phyloP scores from a whole-genome alignment of 73 alveolate genomes.

The Paramecium octaurelia region DNA sequence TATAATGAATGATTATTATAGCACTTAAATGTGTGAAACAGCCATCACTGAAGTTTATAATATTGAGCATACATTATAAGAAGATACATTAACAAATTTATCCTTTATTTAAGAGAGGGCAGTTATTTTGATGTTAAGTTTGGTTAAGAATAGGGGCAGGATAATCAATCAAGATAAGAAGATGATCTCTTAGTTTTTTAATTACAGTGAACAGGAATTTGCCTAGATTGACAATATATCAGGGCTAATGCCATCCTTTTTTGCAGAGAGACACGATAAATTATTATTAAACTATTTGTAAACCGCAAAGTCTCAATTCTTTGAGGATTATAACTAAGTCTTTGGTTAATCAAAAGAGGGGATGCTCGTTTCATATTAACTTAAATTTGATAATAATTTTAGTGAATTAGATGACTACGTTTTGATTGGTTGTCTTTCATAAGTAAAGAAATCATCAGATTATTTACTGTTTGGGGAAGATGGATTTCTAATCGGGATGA shows the following conservation, averaged over 20 bases:
- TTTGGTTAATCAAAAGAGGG: conserved; percentile 7
- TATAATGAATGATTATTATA: conserved; percentile 1
- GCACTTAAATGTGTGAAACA: neutral
- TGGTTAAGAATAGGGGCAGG: conserved; percentile 17
- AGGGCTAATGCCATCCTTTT: neutral
- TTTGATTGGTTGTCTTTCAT: neutral
- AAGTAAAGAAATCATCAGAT: neutral
- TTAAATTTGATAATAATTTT: conserved; percentile 36
- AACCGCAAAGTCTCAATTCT: neutral
- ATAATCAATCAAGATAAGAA: neutral
- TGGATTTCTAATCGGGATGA: conserved; percentile 10
- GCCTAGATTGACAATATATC: neutral
- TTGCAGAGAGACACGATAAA: conserved; percentile 5
- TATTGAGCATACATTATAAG: neutral
- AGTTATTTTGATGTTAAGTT: neutral
- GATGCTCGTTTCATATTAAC: neutral
- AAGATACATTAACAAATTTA: neutral
- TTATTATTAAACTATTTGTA: neutral
- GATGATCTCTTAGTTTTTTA: neutral
- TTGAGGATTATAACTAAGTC: neutral
- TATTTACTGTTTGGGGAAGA: neutral
- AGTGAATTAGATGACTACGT: neutral
- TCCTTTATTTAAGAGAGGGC: neutral
- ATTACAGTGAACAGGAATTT: neutral
- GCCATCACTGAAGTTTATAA: neutral